Conservation (phyloP, 495 filamentous ascomycete genomes). For the Echria macrotheca region DNA sequence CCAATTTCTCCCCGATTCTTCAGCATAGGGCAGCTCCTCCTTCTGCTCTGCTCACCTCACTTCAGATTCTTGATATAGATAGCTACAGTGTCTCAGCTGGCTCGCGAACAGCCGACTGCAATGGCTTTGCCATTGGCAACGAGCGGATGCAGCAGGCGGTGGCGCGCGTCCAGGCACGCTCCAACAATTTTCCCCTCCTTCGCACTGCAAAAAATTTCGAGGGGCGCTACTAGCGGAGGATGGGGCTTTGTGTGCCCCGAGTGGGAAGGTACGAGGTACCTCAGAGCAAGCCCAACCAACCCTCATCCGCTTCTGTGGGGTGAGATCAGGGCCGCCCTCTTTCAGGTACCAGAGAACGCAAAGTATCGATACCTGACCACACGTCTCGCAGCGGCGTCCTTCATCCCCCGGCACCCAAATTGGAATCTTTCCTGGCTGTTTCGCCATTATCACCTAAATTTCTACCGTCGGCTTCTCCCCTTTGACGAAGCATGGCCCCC, state of each 20-base stretch:
- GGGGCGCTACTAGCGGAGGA: slow-evolving; percentile 4
- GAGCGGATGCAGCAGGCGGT: too few species aligned
- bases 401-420: not conserved
- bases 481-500: too few species aligned
- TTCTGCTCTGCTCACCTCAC: too few species aligned
- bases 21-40: too few species aligned
- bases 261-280: not conserved
- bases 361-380: slow-evolving; percentile 11
- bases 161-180: too few species aligned
- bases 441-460: too few species aligned
- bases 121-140: too few species aligned
- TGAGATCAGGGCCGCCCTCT: slow-evolving; percentile 21
- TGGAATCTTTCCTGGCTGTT: too few species aligned
- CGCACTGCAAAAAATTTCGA: slow-evolving; percentile 10
- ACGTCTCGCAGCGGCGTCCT: not conserved
- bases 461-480: too few species aligned
- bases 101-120: too few species aligned
- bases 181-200: not conserved
- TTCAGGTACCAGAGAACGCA: slow-evolving; percentile 5
- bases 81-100: too few species aligned
- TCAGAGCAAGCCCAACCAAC: not conserved
- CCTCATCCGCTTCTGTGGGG: slow-evolving; percentile 22
- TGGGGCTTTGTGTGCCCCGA: not conserved
- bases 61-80: too few species aligned
- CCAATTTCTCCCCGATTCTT: not conserved